phyloP scores from a whole-genome alignment of 2,329 filamentous ascomycete genomes.

The Hirsutella rhossiliensis region DNA sequence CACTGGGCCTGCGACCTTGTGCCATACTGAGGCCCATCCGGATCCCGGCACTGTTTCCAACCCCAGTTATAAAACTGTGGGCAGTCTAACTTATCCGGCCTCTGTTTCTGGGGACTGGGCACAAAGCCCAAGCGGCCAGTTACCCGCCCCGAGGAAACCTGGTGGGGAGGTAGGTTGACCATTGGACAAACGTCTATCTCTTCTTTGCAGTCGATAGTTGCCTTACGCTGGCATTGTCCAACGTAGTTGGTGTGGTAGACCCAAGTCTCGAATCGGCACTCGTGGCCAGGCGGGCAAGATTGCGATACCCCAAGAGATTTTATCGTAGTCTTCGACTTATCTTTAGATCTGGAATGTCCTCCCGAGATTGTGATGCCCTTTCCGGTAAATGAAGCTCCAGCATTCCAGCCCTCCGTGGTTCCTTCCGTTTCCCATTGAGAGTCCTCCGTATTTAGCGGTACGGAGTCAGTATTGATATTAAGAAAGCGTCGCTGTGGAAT shows the following conservation, averaged over 20 bases:
- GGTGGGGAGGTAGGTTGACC: neutral
- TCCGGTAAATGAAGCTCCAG: neutral
- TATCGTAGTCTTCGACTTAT: neutral
- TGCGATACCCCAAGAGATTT: neutral
- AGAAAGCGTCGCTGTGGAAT: neutral
- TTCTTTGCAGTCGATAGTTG: neutral
- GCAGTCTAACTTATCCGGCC: neutral
- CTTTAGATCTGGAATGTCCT: neutral
- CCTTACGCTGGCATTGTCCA: neutral
- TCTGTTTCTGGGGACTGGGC: no score
- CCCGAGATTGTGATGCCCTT: neutral
- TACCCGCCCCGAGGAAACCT: neutral
- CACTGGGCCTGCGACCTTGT: neutral
- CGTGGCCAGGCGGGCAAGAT: neutral
- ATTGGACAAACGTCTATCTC: neutral
- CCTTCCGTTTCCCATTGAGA: neutral
- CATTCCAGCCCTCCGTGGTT: neutral
- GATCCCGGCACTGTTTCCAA: neutral
- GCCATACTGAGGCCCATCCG: neutral
- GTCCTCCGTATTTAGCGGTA: neutral
- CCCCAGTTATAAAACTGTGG: neutral
- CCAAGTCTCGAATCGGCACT: constrained; percentile 1
- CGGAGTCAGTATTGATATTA: neutral
- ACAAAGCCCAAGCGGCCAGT: no score
- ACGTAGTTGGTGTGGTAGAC: neutral